A percentile compares a stretch with the other conserved stretches of the same genome.
These are phyloP conservation scores for Zangia roseola DNA, from an alignment of 768 basidiomycete genomes.

Conservation along the genomic window DNA sequence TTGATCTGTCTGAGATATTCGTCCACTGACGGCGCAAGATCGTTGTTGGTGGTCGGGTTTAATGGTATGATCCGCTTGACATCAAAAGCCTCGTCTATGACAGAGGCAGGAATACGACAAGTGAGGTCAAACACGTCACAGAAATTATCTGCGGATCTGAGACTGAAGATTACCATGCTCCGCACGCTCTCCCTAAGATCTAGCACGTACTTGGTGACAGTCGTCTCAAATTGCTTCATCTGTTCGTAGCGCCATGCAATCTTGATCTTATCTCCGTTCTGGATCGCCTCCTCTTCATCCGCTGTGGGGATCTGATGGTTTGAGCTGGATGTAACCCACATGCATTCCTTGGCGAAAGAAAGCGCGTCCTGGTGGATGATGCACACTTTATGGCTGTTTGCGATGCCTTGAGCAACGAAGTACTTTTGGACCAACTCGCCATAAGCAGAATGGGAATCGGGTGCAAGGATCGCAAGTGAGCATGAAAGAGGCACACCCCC, in stretches of 20 bases:
- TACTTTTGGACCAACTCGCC: slow-evolving; percentile 84
- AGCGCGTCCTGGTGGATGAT: slow-evolving; percentile 60
- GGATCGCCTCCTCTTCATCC: slow-evolving; percentile 36
- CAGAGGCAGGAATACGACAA: slow-evolving; percentile 50
- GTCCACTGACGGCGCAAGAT: slow-evolving; percentile 16
- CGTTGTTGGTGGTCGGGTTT: slow-evolving; percentile 13
- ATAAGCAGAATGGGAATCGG: slow-evolving; percentile 85
- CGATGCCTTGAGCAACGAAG: slow-evolving; percentile 85
- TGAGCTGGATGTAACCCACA: slow-evolving; percentile 63
- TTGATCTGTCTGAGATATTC: slow-evolving; percentile 33
- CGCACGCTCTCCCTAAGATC: slow-evolving; percentile 14
- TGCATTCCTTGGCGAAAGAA: slow-evolving; percentile 65
- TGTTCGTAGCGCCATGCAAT: slow-evolving; percentile 98
- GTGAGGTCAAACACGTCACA: slow-evolving; percentile 76
- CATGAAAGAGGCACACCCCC: slow-evolving; percentile 87
- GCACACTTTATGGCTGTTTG: slow-evolving; percentile 63
- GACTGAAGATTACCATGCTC: slow-evolving; percentile 12
- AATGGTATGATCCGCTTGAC: slow-evolving; percentile 40
- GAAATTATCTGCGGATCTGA: slow-evolving; percentile 56
- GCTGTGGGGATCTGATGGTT: slow-evolving; percentile 8
- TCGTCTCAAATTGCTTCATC: slow-evolving; percentile 91
- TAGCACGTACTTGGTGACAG: slow-evolving; percentile 56
- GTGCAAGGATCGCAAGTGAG: slow-evolving; percentile 69
- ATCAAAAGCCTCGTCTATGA: slow-evolving; percentile 44
- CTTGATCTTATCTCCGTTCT: slow-evolving; percentile 65